Evolutionary conservation across 2,329 filamentous ascomycete genomes (phyloP).

Genomic region (Claviceps africana): DNA sequence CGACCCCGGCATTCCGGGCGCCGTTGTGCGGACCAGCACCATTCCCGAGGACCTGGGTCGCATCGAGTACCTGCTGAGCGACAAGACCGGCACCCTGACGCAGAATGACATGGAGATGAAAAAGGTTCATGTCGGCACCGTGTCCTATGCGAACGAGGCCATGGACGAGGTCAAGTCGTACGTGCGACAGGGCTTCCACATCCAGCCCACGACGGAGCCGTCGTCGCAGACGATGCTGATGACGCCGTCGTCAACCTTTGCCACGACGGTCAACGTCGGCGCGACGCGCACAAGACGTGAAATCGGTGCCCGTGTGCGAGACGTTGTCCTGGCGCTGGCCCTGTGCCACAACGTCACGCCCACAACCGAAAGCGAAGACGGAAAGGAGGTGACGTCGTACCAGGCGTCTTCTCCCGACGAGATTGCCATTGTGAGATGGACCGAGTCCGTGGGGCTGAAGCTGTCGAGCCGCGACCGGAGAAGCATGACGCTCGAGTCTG

Average conservation of each 20-base stretch:
- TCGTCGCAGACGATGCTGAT: conserved; percentile 41
- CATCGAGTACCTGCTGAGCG: conserved; percentile 90
- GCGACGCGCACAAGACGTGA: conserved; percentile 79
- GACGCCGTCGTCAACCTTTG: conserved; percentile 61
- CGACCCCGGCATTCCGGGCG: conserved; percentile 78
- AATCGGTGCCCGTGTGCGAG: conserved; percentile 83
- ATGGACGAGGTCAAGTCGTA: conserved; percentile 94
- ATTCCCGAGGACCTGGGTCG: conserved; percentile 93
- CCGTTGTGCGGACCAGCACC: conserved; percentile 89
- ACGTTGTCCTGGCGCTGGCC: conserved; percentile 82
- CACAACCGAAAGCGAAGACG: conserved; percentile 61
- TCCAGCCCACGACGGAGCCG: conserved; percentile 30
- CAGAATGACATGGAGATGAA: conserved; percentile 99
- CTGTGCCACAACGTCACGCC: conserved; percentile 97
- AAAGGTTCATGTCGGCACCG: conserved; percentile 95
- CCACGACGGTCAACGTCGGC: conserved; percentile 42
- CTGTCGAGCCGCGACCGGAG: conserved; percentile 76
- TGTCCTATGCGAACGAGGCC: conserved; percentile 94
- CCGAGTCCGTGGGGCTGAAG: conserved; percentile 78
- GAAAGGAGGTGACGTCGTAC: conserved; percentile 66
- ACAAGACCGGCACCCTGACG: conserved; percentile 96
- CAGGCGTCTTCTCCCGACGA: conserved; percentile 96
- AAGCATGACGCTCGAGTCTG: conserved; percentile 68
- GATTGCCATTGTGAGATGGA: conserved; percentile 94
- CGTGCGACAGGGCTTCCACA: conserved; percentile 67